Evolutionary conservation across 2,329 filamentous ascomycete genomes (phyloP).

Genomic region (Aspergillus sojae): DNA sequence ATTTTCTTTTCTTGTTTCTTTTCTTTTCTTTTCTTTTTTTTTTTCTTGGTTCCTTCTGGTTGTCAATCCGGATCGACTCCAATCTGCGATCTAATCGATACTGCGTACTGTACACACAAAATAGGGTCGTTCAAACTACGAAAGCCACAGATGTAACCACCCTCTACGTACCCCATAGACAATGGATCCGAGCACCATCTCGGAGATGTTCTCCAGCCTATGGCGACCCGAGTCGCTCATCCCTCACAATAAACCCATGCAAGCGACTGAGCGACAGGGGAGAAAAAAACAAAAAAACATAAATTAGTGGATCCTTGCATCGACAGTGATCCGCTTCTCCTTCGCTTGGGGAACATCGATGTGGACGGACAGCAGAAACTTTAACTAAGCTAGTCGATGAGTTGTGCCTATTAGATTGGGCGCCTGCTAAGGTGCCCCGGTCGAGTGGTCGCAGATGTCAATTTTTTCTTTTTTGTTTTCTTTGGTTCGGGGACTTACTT

Average conservation of each 20-base stretch:
- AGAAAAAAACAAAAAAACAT: neutral
- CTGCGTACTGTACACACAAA: neutral
- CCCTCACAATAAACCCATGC: neutral
- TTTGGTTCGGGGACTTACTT: neutral
- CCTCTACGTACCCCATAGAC: neutral
- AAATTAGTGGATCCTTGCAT: slow-evolving; percentile 2
- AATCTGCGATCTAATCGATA: neutral
- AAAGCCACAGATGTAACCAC: neutral
- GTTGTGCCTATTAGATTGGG: slow-evolving; percentile 21
- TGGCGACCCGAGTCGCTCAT: neutral
- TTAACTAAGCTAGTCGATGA: slow-evolving; percentile 21
- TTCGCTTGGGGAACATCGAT: neutral
- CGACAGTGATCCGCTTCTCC: neutral
- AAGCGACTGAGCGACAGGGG: slow-evolving; percentile 13
- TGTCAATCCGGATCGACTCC: neutral
- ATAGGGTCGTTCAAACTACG: neutral
- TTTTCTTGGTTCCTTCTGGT: neutral
- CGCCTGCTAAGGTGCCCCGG: slow-evolving; percentile 10
- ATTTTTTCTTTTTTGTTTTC: neutral
- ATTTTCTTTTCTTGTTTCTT: neutral
- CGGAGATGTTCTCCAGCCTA: slow-evolving; percentile 1
- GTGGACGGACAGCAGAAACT: slow-evolving; percentile 10
- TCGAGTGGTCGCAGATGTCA: slow-evolving; percentile 15
- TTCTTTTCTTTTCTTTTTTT: neutral
- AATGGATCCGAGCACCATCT: neutral